Evolutionary conservation across 73 alveolate genomes (phyloP).

Genomic region (Blepharisma stoltei): DNA sequence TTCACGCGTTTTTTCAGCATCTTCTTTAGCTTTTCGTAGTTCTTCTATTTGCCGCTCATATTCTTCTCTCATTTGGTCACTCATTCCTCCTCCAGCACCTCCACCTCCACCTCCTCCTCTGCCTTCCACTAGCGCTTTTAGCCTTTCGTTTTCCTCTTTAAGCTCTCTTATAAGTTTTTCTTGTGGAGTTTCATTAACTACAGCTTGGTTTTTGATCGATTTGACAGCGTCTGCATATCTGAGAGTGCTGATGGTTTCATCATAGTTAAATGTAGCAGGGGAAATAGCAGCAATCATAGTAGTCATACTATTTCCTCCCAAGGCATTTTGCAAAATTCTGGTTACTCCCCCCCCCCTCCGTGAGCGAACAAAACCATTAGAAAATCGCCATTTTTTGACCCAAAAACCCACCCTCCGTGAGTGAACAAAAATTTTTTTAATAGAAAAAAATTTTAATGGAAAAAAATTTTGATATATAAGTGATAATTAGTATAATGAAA

Average conservation of each 20-base stretch:
- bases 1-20: slow-evolving; percentile 57
- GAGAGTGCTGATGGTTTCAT: slow-evolving; percentile 77
- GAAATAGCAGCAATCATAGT: slow-evolving; percentile 83
- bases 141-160: slow-evolving; percentile 90
- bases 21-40: slow-evolving; percentile 42
- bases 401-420: no score
- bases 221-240: slow-evolving; percentile 92
- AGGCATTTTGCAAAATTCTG: slow-evolving; percentile 70
- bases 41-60: slow-evolving; percentile 29
- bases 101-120: slow-evolving; percentile 44
- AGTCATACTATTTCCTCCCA: slow-evolving; percentile 87
- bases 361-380: no score
- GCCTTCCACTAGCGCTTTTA: slow-evolving; percentile 64
- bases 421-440: no score
- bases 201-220: slow-evolving; percentile 87
- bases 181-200: slow-evolving; percentile 78
- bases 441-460: no score
- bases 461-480: no score
- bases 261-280: slow-evolving; percentile 80
- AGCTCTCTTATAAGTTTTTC: slow-evolving; percentile 90
- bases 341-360: no score
- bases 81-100: slow-evolving; percentile 42
- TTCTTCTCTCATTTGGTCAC: slow-evolving; percentile 26
- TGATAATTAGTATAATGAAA: no score
- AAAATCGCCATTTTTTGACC: no score